Conservation (phyloP, 306 rosid genomes). For the Cucumis sativus region Cucumber_9930_V3 NC_026659.2:304001-304500, state of each 20-base stretch:
- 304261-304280: not conserved
- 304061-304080: not conserved
- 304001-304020: not conserved
- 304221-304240: not conserved
- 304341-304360: not conserved
- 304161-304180: not conserved
- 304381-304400: not conserved
- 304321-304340: not conserved
- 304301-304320: not conserved
- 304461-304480: not conserved
- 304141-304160: not conserved
- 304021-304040: not conserved
- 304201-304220: not conserved
- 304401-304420: not conserved
- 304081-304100: not conserved
- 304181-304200: not conserved
- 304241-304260: not conserved
- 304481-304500: not conserved
- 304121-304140: not conserved
- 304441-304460: not conserved
- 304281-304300: not conserved
- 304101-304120: not conserved
- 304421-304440: not conserved
- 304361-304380: not conserved
- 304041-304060: not conserved